Evolutionary conservation across 2,329 filamentous ascomycete species (phyloP).

Genomic region (Thielaviopsis punctulata): DNA sequence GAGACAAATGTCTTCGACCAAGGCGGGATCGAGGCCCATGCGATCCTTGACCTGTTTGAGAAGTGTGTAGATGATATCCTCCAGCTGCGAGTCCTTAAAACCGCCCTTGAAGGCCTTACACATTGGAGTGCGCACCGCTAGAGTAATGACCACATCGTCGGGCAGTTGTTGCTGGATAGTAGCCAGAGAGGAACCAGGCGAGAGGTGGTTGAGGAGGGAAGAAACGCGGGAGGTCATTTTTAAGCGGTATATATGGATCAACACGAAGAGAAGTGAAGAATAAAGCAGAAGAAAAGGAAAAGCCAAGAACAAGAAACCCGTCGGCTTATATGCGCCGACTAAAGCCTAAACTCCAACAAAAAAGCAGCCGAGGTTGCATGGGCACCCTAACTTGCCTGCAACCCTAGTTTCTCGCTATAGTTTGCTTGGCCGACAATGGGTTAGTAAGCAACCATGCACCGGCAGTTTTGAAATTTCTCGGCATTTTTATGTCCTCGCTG

Average conservation of each 20-base stretch:
- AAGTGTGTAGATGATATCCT: conserved; percentile 70
- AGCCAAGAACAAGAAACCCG: neutral
- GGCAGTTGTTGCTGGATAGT: conserved; percentile 78
- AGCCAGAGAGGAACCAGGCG: conserved; percentile 53
- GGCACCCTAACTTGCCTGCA: too few species aligned
- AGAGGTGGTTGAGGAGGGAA: conserved; percentile 74
- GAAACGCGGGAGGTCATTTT: conserved; percentile 78
- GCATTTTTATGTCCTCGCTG: too few species aligned
- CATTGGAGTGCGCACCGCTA: conserved; percentile 76
- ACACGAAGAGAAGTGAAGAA: neutral
- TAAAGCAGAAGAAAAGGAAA: neutral
- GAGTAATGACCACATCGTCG: conserved; percentile 91
- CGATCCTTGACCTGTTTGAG: conserved; percentile 59
- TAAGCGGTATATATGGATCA: conserved; percentile 16
- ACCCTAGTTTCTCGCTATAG: too few species aligned
- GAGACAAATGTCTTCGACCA: conserved; percentile 79
- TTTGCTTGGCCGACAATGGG: too few species aligned
- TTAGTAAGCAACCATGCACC: too few species aligned
- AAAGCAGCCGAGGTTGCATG: too few species aligned
- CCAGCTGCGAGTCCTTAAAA: conserved; percentile 84
- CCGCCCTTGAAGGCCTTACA: conserved; percentile 81
- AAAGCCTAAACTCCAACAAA: too few species aligned
- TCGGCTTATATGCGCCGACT: too few species aligned
- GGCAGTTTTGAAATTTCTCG: too few species aligned
- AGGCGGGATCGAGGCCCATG: conserved; percentile 58